These are phyloP conservation scores for Nevesoporus exiguus DNA, from an alignment of 768 basidiomycete genomes.

Conservation along the genomic window DNA sequence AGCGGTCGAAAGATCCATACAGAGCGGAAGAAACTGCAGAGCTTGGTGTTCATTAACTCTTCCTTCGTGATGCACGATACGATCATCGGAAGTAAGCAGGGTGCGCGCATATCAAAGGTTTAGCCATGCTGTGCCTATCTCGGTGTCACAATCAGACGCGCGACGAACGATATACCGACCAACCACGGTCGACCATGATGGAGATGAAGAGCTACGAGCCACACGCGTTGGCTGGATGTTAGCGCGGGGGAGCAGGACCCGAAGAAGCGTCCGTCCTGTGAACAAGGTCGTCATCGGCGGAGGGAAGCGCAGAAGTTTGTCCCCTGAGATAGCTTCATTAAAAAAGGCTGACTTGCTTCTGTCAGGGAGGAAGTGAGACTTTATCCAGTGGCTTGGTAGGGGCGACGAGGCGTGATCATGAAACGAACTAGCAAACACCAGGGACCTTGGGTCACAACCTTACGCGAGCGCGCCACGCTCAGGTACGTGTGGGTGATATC, in stretches of 20 bases:
- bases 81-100: conserved; percentile 2
- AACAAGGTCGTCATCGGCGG: conserved; percentile 12
- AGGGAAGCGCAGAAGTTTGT: not conserved
- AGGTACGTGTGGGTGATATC: conserved; percentile 10
- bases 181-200: not conserved
- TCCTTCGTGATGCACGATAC: not conserved
- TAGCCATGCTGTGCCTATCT: conserved; percentile 15
- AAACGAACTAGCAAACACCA: conserved; percentile 9
- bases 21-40: not conserved
- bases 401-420: not conserved
- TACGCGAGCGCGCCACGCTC: conserved; percentile 1
- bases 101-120: not conserved
- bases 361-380: conserved; percentile 5
- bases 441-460: not conserved
- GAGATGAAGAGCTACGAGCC: not conserved
- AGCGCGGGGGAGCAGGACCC: conserved; percentile 1
- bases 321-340: conserved; percentile 4
- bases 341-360: not conserved
- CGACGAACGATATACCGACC: not conserved
- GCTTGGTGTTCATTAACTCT: not conserved
- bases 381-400: not conserved
- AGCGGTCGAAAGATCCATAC: conserved; percentile 1
- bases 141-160: not conserved
- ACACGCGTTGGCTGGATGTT: not conserved
- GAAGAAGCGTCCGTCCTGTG: conserved; percentile 5